phyloP scores from a whole-genome alignment of 2,329 filamentous ascomycete species.

The Monosporascus sp. region DNA sequence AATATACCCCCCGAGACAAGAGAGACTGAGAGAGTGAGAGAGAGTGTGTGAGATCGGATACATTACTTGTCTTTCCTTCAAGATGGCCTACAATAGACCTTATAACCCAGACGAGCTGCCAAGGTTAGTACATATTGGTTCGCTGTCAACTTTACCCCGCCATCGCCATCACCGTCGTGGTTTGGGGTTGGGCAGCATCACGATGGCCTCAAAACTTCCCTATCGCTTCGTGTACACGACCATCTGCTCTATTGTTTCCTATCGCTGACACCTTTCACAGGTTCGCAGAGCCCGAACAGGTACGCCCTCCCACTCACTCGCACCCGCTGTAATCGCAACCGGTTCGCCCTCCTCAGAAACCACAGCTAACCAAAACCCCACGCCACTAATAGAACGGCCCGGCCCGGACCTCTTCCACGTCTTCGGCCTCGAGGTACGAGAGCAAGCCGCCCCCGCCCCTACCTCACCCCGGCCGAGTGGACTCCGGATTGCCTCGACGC shows the following conservation, averaged over 20 bases:
- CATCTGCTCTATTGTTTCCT: not conserved
- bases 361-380: constrained; percentile 27
- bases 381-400: constrained; percentile 13
- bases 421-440: constrained; percentile 39
- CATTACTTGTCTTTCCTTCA: constrained; percentile 11
- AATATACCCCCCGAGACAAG: not conserved
- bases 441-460: constrained; percentile 42
- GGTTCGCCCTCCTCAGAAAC: constrained; percentile 4
- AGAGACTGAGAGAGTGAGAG: not conserved
- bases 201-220: no score
- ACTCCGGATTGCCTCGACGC: constrained; percentile 17
- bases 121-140: constrained; percentile 54
- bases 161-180: constrained; percentile 10
- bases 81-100: constrained; percentile 89
- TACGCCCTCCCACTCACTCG: constrained; percentile 20
- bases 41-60: no score
- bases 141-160: constrained; percentile 16
- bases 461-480: constrained; percentile 29
- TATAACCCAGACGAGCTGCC: constrained; percentile 95
- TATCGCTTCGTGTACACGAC: no score
- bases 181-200: no score
- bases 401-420: not conserved
- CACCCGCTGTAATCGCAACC: constrained; percentile 5
- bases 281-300: constrained; percentile 47
- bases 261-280: constrained; percentile 25